A percentile compares a stretch with the other conserved stretches of the same genome.
Evolutionary conservation across 1,139 yeast genomes (phyloP).

Genomic region (Yamadazyma friedrichii): DNA sequence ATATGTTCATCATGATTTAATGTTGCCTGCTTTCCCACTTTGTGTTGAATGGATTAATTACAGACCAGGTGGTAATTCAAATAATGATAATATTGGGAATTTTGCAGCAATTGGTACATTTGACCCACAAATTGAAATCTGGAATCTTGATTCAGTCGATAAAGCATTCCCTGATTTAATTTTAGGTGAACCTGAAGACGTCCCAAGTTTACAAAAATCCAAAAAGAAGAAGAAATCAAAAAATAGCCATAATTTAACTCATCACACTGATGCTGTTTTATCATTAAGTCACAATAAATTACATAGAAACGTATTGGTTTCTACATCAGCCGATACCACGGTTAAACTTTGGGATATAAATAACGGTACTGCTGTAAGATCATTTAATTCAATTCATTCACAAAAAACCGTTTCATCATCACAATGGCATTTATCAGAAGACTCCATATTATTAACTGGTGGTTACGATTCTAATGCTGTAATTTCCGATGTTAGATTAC

Average conservation of each 20-base stretch:
- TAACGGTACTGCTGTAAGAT: constrained; percentile 71
- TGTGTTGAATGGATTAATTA: constrained; percentile 95
- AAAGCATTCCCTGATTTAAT: constrained; percentile 94
- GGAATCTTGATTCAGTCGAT: constrained; percentile 93
- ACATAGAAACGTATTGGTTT: constrained; percentile 84
- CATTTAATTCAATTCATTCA: constrained; percentile 56
- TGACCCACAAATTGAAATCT: constrained; percentile 95
- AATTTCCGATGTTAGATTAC: constrained; percentile 80
- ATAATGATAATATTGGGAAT: constrained; percentile 60
- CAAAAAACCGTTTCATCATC: constrained; percentile 82
- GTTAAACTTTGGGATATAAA: constrained; percentile 93
- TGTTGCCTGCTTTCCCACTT: constrained; percentile 96
- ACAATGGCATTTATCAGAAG: constrained; percentile 78
- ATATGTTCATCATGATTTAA: constrained; percentile 93
- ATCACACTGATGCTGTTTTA: constrained; percentile 92
- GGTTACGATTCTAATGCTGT: constrained; percentile 87
- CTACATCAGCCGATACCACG: constrained; percentile 94
- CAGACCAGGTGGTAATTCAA: constrained; percentile 49
- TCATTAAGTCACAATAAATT: constrained; percentile 79
- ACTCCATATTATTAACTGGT: constrained; percentile 83
- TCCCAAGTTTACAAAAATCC: constrained; percentile 43
- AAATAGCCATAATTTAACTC: constrained; percentile 60
- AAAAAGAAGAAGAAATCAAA: constrained; percentile 52
- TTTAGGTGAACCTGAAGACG: constrained; percentile 71
- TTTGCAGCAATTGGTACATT: constrained; percentile 96